Evolutionary conservation across 768 basidiomycete species (phyloP), one percentile per base, ranked within the genome.

Genomic region (Suillus discolor): DNA sequence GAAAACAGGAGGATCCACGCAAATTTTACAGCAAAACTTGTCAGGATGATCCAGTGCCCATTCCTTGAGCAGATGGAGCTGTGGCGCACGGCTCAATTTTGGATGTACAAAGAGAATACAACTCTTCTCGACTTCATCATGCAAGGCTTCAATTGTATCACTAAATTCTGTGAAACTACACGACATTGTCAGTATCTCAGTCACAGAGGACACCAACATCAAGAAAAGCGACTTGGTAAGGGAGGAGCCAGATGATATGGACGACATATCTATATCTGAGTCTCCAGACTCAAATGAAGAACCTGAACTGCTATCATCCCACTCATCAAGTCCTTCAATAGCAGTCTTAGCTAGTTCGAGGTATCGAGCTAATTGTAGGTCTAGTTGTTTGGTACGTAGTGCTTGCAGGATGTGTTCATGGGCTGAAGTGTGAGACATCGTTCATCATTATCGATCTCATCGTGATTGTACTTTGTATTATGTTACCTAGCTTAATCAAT

Each of bases 1-100:
- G 49, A 79, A 80, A 4, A 71, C 66, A 5, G 62, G 54, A 16
- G 74, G 76, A 7, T 55, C 39, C 2, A 78, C 70, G 12, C 69
- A 67, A 31, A 79, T 73, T 57, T 77, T 74, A 3, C 41, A 57
- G 9, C 69, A 57, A 65, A 79, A 80, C 4, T 63, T 60, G 9
- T 72, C 57, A 1, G 67, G 68, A 18, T 73, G 42, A 39, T 72
- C 18, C 54, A 61, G 28, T 20, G 16, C 20, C 67, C 59, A 63
- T 59, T 68, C 65, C 42, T 68, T 53, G 3, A 65, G 67, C 36
- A 68, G 65, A 28, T 68, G 62, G 15, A 68, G 51, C n/a, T 68
- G 67, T 44, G 65, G 67, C 2, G 64, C 65, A 38, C 2, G 38
- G 6, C 28, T 57, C 34, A 4, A 39, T 28, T 47, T 47, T 5